phyloP scores from a whole-genome alignment of 2,329 filamentous ascomycete genomes.

The Lecanoromycetidae sp. region DNA sequence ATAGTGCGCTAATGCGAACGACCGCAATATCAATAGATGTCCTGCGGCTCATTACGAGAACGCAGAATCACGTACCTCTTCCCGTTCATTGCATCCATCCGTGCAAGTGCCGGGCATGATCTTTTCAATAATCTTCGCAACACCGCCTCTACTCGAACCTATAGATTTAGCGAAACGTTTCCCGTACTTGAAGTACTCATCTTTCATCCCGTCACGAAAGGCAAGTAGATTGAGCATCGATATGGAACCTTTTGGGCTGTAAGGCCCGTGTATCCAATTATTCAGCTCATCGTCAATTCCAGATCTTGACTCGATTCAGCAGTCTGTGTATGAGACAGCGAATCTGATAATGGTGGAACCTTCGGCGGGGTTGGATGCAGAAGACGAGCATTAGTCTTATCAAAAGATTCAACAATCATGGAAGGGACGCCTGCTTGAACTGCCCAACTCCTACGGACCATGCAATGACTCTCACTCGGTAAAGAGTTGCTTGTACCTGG shows the following conservation, averaged over 20 bases:
- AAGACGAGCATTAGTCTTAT: slow-evolving; percentile 27
- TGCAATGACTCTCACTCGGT: slow-evolving; percentile 14
- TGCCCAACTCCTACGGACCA: slow-evolving; percentile 27
- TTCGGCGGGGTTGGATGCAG: slow-evolving; percentile 27
- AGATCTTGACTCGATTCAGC: slow-evolving; percentile 32
- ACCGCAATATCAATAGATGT: slow-evolving; percentile 33
- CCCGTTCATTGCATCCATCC: slow-evolving; percentile 14
- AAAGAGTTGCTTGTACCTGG: slow-evolving; percentile 21
- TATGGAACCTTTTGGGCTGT: slow-evolving; percentile 31
- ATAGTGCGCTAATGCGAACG: slow-evolving; percentile 47
- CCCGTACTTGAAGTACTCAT: slow-evolving; percentile 41
- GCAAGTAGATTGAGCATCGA: slow-evolving; percentile 46
- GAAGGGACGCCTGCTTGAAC: slow-evolving; percentile 35
- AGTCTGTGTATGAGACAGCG: slow-evolving; percentile 17
- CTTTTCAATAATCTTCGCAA: slow-evolving; percentile 44
- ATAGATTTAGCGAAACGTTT: slow-evolving; percentile 36
- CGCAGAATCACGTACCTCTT: slow-evolving; percentile 11
- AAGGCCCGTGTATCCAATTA: slow-evolving; percentile 31
- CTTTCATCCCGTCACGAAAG: slow-evolving; percentile 37
- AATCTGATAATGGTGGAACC: slow-evolving; percentile 26
- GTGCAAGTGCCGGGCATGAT: slow-evolving; percentile 26
- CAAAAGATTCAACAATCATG: slow-evolving; percentile 29
- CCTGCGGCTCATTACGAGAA: not conserved
- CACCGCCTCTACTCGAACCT: slow-evolving; percentile 36
- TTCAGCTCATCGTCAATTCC: slow-evolving; percentile 37